These are phyloP conservation scores for Pleurotus djamor DNA, from an alignment of 768 basidiomycete species.

Conservation along the genomic window DNA sequence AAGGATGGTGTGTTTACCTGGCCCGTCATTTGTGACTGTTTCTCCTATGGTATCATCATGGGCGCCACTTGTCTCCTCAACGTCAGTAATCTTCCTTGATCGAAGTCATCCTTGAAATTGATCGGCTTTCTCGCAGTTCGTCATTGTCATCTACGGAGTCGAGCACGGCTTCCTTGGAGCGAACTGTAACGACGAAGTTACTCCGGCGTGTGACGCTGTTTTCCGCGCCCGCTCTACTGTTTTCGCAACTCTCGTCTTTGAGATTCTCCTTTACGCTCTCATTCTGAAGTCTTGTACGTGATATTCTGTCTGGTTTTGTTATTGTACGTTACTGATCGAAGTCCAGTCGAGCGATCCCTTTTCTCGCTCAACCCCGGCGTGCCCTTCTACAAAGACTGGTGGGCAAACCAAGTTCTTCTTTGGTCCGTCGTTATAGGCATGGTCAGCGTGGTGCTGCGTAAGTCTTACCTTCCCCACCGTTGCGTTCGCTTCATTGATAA, in stretches of 20 bases:
- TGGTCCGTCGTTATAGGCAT: conserved; percentile 32
- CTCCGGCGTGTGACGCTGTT: conserved; percentile 24
- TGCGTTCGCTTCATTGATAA: not conserved
- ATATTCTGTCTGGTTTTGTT: not conserved
- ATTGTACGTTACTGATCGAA: not conserved
- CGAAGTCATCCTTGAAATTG: not conserved
- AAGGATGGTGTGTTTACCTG: conserved; percentile 35
- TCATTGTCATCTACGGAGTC: conserved; percentile 33
- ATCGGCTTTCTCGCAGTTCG: conserved; percentile 22
- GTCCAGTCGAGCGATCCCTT: conserved; percentile 32
- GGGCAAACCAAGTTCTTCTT: conserved; percentile 31
- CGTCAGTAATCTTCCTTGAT: conserved; percentile 20
- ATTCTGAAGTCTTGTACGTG: conserved; percentile 35
- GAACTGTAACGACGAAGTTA: conserved; percentile 26
- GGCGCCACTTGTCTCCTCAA: conserved; percentile 27
- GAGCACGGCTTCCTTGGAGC: conserved; percentile 26
- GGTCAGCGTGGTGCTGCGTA: conserved; percentile 33
- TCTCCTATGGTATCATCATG: conserved; percentile 35
- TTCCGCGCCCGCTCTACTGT: conserved; percentile 32
- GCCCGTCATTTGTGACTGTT: conserved; percentile 32
- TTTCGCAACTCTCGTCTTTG: conserved; percentile 35
- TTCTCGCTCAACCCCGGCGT: conserved; percentile 32
- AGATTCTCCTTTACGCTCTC: conserved; percentile 31
- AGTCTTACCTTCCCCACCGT: conserved; percentile 13
- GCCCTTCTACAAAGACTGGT: conserved; percentile 30